Base-by-base conservation (phyloP, 2,329 filamentous ascomycete species). In the Cyphellophora attinorum region DNA sequence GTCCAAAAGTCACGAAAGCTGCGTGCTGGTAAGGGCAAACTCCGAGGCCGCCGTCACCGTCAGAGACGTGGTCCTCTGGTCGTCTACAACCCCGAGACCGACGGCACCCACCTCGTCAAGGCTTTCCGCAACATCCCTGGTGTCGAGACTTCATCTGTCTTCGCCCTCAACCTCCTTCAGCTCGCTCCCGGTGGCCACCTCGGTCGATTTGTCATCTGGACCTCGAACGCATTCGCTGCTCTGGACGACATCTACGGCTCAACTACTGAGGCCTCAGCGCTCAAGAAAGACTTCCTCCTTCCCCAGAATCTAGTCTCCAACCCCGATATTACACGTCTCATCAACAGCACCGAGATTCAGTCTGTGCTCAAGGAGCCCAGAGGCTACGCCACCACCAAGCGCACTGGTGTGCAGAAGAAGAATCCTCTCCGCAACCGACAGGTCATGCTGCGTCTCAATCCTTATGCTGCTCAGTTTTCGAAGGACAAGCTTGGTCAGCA, bases 351-450 rank as follows among this genome's bases (percentile, higher is more conserved):
- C 6, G 39, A 41, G 33, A 35, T 41, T 12, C 32, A 32, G 14
- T 35, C 39, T 3, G 31, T 38, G 28, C 34, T 41, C 44, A 12
- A 35, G 38, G 19, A 81, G 44, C 85, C 88, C 66, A 91, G 88
- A 76, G 91, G 91, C 55, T 78, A 81, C 54, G 78, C 85, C 60
- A 69, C 79, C 60, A 93, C 86, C 68, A 95, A 95, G 79, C 85
- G 91, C 61, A 70, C 74, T 52, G 70, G 75, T 59, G 85, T 94
- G 52, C 89, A 95, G 79, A 98, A 98, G 86, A 96, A 96, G 88
- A 98, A 98, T 79, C 91, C 91, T 59, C 86, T 98, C 54, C 76
- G 74, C 70, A 98, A 98, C 83, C 93, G 86, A 79, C 91, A 96
- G 77, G 82, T 98, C 52, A 78, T 95, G 68, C 83, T 98, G 62